These are phyloP conservation scores for Bonia amplexicaulis DNA, from an alignment of 176 grass and related monocot species.

Conservation along the genomic window DNA sequence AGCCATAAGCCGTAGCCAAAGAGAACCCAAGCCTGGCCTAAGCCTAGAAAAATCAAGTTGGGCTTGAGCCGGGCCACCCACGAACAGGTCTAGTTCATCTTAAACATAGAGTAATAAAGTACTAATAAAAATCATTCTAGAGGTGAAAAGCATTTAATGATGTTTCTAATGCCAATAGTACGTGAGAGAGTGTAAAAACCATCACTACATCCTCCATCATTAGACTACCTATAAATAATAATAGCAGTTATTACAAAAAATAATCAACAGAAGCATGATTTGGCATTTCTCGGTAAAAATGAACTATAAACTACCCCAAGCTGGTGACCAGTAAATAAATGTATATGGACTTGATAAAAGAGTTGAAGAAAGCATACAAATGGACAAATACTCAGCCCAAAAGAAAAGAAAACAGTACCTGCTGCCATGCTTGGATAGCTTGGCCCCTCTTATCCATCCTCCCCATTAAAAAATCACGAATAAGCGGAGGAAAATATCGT, in stretches of 20 bases:
- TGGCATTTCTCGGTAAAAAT: background rate
- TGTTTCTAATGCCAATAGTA: background rate
- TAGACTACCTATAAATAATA: background rate
- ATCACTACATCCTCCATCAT: background rate
- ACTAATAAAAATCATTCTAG: constrained; percentile 12
- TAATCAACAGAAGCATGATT: background rate
- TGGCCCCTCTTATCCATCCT: constrained; percentile 89
- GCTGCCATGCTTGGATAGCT: constrained; percentile 89
- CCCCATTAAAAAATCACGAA: constrained; percentile 71
- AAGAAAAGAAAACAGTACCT: constrained; percentile 46
- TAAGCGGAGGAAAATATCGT: constrained; percentile 73
- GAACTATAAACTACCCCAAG: background rate
- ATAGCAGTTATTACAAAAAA: background rate
- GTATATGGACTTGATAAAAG: background rate
- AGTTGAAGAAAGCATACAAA: constrained; percentile 12
- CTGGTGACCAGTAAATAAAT: background rate
- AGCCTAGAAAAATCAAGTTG: too few relatives aligned
- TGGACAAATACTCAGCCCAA: background rate
- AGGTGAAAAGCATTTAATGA: background rate
- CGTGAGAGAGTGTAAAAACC: background rate
- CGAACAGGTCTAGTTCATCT: background rate
- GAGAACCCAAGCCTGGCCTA: too few relatives aligned
- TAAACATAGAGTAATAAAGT: background rate
- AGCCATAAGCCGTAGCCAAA: too few relatives aligned
- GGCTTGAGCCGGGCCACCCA: too few relatives aligned